Evolutionary conservation across 169 alveolate species (phyloP), one percentile per base, ranked within the genome.

Genomic region (Perkinsus olseni): DNA sequence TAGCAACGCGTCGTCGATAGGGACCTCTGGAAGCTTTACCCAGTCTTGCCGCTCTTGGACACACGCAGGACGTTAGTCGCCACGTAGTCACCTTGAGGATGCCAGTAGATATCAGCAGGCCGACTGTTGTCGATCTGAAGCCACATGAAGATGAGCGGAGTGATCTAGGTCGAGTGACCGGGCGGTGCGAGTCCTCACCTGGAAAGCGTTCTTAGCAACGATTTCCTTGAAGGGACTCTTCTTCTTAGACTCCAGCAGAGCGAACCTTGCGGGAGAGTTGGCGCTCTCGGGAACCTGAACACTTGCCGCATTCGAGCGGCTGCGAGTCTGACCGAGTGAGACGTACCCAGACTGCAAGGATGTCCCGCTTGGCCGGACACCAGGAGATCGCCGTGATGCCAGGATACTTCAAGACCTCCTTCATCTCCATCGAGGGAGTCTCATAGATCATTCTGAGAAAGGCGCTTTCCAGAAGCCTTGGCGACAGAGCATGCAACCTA

Each of bases 1-100:
- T 3, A 13, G 28, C n/a, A n/a, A n/a, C n/a, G n/a, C n/a, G 82
- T 62, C 82, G 36, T 62, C 13, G 4, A 8, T 28, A 62, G 82
- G 82, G 37, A 0, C 31, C 17, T 21, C 82, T 24, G 17, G 31
- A 21, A 24, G 17, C 34, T 92, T 31, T 94, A 92, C 28, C 94
- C 95, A 34, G 92, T 94, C 92, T 94, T 94, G 34, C 95, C 95
- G 28, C 94, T 93, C 91, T 74, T 94, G 62, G 94, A 92, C 28
- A 94, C 92, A 74, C 92, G 94, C 0, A 92, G 94, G 50, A 94
- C 95, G 48, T 92, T 94, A 92, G 93, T 91, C 74, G 94, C 92
- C 94, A 94, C 93, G 39, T 94, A 94, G 74, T 94, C 94, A 13
- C 95, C 95, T 62, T 94, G 92, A 13, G 95, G 95, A 21, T 94